phyloP scores from a whole-genome alignment of 2,329 filamentous ascomycete genomes.

The Phoma herbarum region DNA sequence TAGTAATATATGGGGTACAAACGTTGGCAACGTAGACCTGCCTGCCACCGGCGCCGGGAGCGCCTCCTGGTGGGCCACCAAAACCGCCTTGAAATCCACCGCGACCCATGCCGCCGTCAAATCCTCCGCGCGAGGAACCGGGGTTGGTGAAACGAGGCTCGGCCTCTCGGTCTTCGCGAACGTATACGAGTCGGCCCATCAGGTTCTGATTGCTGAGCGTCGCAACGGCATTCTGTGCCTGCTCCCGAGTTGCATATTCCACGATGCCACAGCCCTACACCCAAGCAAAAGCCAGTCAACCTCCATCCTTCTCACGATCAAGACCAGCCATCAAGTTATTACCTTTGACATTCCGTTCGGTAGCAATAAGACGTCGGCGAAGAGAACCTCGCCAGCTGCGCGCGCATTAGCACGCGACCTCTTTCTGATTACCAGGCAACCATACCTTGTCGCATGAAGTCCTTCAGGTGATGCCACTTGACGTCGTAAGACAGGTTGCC shows the following conservation, averaged over 20 bases:
- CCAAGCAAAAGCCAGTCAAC: slow-evolving; percentile 94
- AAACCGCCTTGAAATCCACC: slow-evolving; percentile 59
- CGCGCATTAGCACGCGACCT: slow-evolving; percentile 47
- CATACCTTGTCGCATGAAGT: slow-evolving; percentile 99
- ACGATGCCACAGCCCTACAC: slow-evolving; percentile 99
- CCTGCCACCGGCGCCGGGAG: slow-evolving; percentile 73
- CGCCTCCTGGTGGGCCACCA: slow-evolving; percentile 63
- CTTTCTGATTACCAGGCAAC: slow-evolving; percentile 20
- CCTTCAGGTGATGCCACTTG: slow-evolving; percentile 99
- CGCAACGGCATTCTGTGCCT: slow-evolving; percentile 96
- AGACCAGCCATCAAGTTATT: slow-evolving; percentile 89
- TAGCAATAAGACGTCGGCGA: slow-evolving; percentile 98
- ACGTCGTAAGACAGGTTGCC: slow-evolving; percentile 99
- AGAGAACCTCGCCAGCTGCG: slow-evolving; percentile 97
- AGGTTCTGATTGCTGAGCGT: slow-evolving; percentile 99
- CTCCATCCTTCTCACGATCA: slow-evolving; percentile 85
- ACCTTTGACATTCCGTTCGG: slow-evolving; percentile 99
- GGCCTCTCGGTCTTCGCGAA: slow-evolving; percentile 97
- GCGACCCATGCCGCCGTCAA: slow-evolving; percentile 51
- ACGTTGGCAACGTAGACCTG: slow-evolving; percentile 99
- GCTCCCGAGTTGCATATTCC: slow-evolving; percentile 99
- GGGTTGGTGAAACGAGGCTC: slow-evolving; percentile 94
- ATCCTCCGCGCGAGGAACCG: slow-evolving; percentile 62
- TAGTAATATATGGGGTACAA: slow-evolving; percentile 64
- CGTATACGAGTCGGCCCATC: slow-evolving; percentile 98